These are phyloP conservation scores for Nectriaceae sp. DNA, from an alignment of 2,329 filamentous ascomycete genomes.

Conservation along the genomic window DNA sequence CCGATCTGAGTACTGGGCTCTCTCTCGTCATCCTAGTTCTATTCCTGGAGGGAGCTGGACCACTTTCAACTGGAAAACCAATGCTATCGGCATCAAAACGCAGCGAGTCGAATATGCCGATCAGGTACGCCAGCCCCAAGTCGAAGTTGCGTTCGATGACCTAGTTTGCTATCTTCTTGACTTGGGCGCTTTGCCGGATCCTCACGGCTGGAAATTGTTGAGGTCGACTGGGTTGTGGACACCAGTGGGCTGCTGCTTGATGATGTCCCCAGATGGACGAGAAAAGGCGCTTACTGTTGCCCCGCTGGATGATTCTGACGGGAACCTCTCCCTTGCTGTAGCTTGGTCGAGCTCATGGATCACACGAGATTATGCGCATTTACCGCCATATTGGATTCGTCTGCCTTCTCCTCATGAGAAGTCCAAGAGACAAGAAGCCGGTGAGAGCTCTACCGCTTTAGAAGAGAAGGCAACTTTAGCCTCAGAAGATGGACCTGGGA, in stretches of 20 bases:
- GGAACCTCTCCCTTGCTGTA: conserved; percentile 58
- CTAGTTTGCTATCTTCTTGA: conserved; percentile 64
- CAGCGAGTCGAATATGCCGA: conserved; percentile 65
- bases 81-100: conserved; percentile 61
- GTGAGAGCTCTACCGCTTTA: not conserved
- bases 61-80: conserved; percentile 66
- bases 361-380: conserved; percentile 48
- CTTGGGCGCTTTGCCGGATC: conserved; percentile 61
- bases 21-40: conserved; percentile 50
- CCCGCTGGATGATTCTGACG: conserved; percentile 61
- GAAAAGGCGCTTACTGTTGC: conserved; percentile 55
- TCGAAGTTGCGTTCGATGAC: conserved; percentile 58
- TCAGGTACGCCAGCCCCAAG: conserved; percentile 55
- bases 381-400: conserved; percentile 62
- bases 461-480: conserved; percentile 3
- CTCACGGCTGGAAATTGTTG: conserved; percentile 59
- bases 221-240: conserved; percentile 62
- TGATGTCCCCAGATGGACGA: conserved; percentile 53
- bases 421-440: not conserved
- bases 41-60: conserved; percentile 66
- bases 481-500: conserved; percentile 3
- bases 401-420: conserved; percentile 36
- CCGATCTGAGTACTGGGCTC: conserved; percentile 58
- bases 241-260: conserved; percentile 57
- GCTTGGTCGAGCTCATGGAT: conserved; percentile 59